These are phyloP conservation scores for Escallonia rubra DNA, from an alignment of 129 eudicot genomes.

Conservation along the genomic window DNA sequence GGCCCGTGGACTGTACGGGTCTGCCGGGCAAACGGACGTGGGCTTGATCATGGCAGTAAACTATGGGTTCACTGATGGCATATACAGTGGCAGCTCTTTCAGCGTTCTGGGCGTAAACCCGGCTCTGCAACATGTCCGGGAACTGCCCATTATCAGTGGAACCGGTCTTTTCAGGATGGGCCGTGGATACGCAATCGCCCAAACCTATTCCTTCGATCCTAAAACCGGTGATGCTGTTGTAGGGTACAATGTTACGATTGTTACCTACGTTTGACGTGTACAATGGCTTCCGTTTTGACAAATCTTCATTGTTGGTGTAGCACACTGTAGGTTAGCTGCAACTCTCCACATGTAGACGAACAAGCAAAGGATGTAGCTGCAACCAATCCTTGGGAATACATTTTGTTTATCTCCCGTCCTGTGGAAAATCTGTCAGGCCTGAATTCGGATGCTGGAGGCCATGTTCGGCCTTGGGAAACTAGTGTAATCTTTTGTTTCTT, in stretches of 20 bases:
- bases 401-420: background rate
- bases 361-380: background rate
- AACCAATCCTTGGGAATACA: background rate
- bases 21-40: constrained; percentile 36
- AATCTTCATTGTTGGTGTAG: background rate
- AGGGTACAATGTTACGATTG: constrained; percentile 69
- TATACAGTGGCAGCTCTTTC: constrained; percentile 66
- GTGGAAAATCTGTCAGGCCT: too few relatives aligned
- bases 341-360: background rate
- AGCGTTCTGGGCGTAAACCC: constrained; percentile 53
- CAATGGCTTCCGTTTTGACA: background rate
- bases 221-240: constrained; percentile 57
- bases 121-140: constrained; percentile 36
- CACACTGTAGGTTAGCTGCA: background rate
- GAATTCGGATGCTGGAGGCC: too few relatives aligned
- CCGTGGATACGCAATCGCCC: constrained; percentile 64
- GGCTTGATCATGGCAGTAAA: constrained; percentile 46
- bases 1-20: constrained; percentile 69
- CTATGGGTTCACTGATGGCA: constrained; percentile 52
- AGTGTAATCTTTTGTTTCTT: too few relatives aligned
- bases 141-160: constrained; percentile 75
- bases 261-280: constrained; percentile 32
- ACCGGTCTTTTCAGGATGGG: constrained; percentile 78
- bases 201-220: constrained; percentile 42
- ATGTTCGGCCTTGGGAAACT: too few relatives aligned